Evolutionary conservation across 202 grass and related monocot species (phyloP), one percentile per base, ranked within the genome.

Genomic region (Bolboschoenoplectus hybrid): DNA sequence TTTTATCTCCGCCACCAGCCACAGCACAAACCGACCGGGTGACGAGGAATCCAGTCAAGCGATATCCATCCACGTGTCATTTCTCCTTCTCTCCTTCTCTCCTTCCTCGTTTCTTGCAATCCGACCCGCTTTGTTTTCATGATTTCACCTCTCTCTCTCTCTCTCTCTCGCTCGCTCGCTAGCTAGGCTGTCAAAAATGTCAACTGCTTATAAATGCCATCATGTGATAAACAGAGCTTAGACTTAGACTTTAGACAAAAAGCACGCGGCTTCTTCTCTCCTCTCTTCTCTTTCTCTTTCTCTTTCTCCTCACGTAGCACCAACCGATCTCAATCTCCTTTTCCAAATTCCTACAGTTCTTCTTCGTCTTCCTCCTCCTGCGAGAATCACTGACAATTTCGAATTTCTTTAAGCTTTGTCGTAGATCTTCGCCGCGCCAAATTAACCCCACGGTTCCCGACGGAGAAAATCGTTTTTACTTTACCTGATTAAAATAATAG

Each of bases 31-130:
- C 52, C 82, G 89, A 88, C 84, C 50, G 43, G 61, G 74, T 87
- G 84, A 88, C 87, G 85, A 88, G 88, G 89, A 67, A 63, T 20
- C 60, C 83, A 43, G 55, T 55, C 63, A 88, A 8, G 57, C 77
- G 82, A 89, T 88, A 89, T 91, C 91, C 77, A 82, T 35, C 85
- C 88, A 90, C 89, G 89, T 90, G 88, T 91, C 67, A 52, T 45
- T 6, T 8, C 34, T 10, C 19, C 57, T 46, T 12, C 3, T 47
- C 55, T 55, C 11, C 3, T 7, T 32, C n/a, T 26, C 49, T 19
- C 3, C 10, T 17, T 20, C 7, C 13, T 35, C 7, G n/a, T 60
- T 38, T 81, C 56, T 71, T 43, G 61, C 67, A 19, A 52, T 40
- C 83, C 45, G 67, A 53, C 89, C 17, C 76, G 34, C 10, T 63